Evolutionary conservation across 192 early-diverging fungal genomes (phyloP), one percentile per base, ranked within the genome.

Genomic region (Mortierella antarctica): DNA sequence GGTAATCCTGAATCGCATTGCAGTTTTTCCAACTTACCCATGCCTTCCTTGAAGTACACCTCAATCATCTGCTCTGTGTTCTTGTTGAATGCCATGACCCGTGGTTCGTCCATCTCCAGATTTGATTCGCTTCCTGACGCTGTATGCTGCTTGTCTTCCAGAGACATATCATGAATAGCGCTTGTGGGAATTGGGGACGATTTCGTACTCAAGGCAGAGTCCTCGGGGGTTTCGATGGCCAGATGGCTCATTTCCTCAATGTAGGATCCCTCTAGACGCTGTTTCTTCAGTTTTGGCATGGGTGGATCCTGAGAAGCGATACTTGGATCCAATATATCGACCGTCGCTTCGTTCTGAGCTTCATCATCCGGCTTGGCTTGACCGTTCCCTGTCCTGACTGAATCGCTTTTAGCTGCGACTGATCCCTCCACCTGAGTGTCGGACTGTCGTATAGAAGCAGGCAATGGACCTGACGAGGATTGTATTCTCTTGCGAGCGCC

Each of bases 11-110:
- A 31, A 31, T 31, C 31, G 31, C 31, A 31, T 1, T 31, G 31
- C 31, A 31, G 31, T 31, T 1, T 31, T 1, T 31, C 49, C 12
- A 15, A 44, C 76, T 50, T 64, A 80, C 77, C 77, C 48, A 80
- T 51, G 14, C 70, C 77, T 44, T 71, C 70, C 12, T 72, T 80
- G 55, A 80, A 80, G 18, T 68, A 80, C 0, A 67, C 59, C 4
- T 67, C 65, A 39, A 80, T 72, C 65, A 72, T 67, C 15, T 72
- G 65, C 23, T 80, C 77, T 6, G 77, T 68, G 23, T 80, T 72
- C 18, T 66, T 61, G 48, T 80, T 80, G 62, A 80, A 80, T 7
- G 67, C 65, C 4, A 49, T 15, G 23, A 80, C 55, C 48, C 57
- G 47, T 7, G 49, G 20, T 45, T 61, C 12, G 21, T 60, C 50